Conservation (phyloP, 2,329 filamentous ascomycete genomes). For the Fonsecaea erecta region DNA sequence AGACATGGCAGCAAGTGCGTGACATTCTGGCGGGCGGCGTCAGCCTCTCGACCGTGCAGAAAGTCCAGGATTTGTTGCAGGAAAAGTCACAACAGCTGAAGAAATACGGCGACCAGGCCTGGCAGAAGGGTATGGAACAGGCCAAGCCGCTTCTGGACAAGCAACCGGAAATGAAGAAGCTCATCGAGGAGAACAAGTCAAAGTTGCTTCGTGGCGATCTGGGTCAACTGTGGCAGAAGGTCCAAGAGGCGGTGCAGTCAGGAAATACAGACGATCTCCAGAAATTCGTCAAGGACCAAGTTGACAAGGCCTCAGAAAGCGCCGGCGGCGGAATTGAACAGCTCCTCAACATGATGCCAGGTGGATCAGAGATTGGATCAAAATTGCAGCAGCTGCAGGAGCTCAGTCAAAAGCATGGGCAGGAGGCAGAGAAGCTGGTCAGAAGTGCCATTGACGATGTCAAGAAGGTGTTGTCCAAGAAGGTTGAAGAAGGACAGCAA, state of each 20-base stretch:
- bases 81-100: conserved; percentile 71
- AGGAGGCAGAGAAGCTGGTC: conserved; percentile 71
- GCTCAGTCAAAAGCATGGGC: conserved; percentile 68
- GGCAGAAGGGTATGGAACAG: conserved; percentile 72
- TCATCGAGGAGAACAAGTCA: conserved; percentile 72
- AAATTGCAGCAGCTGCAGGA: conserved; percentile 69
- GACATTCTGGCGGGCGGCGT: conserved; percentile 68
- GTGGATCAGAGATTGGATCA: conserved; percentile 66
- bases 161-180: conserved; percentile 74
- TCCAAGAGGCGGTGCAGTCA: conserved; percentile 65
- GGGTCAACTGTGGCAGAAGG: conserved; percentile 65
- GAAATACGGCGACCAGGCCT: conserved; percentile 72
- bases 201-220: conserved; percentile 70
- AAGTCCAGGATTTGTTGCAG: conserved; percentile 65
- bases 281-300: conserved; percentile 63
- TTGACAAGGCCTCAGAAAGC: conserved; percentile 57
- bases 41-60: conserved; percentile 56
- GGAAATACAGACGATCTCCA: conserved; percentile 65
- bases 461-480: conserved; percentile 52
- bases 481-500: conserved; percentile 58
- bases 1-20: conserved; percentile 70
- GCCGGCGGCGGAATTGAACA: conserved; percentile 58
- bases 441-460: conserved; percentile 66
- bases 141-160: conserved; percentile 75
- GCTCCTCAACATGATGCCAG: conserved; percentile 69